Evolutionary conservation across 2,329 filamentous ascomycete genomes (phyloP), one percentile per base, ranked within the genome.

Genomic region (Aaosphaeria arxii): DNA sequence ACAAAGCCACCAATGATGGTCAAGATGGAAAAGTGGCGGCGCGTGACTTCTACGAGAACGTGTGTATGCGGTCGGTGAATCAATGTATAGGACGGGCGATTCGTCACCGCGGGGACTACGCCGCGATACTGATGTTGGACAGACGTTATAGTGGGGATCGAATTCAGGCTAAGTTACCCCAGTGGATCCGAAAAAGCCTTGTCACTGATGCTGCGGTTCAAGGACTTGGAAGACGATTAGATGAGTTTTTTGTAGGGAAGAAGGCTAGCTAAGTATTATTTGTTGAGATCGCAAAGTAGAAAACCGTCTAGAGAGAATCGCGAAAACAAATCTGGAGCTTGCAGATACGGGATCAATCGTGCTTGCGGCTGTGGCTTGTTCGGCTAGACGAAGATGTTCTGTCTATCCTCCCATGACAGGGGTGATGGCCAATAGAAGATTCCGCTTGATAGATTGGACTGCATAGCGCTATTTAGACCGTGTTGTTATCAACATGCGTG

Each of bases 61-160:
- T 89, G 0, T 96, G 91, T 68, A 96, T 99, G 91, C 81, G 94
- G 36, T 90, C 91, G 4, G 94, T 99, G 4, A 99, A 99, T 68
- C 94, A 99, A 74, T 94, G 89, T 64, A 91, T 99, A 57, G 94
- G 94, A 1, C 79, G 94, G 49, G 94, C 91, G 1, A 96, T 99
- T 59, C 79, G 94, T 42, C 94, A 99, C 66, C 81, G 80, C 47
- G 83, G 82, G 28, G 94, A 99, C 71, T 97, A 95, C 71, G 94
- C 94, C 4, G 85, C 88, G 11, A 96, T 99, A 54, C 73, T 96
- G 48, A 79, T 99, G 64, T 75, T 94, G 32, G 94, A 99, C 70
- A 77, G 81, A 54, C 78, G 94, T 44, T 99, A 94, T 70, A 81
- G 78, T n/a, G 83, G 80, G 30, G 77, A 83, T 43, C 80, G 87